Evolutionary conservation across 352 stramenopile species (phyloP), one percentile per base, ranked within the genome.

Genomic region (Globisporangium yorkense): DNA sequence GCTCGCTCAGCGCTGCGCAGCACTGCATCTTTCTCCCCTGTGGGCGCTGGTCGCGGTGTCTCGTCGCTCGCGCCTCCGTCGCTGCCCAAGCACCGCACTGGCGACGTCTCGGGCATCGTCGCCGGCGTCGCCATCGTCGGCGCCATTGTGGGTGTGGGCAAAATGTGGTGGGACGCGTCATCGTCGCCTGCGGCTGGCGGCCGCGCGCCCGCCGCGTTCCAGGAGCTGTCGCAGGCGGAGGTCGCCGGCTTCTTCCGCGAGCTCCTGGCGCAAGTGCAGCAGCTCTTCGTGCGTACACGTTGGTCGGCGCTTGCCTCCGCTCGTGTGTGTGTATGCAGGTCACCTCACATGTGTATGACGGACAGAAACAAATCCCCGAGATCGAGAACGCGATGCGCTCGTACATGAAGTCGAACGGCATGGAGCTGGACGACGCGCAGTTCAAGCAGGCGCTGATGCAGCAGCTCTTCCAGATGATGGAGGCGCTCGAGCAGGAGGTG

Each of bases 81-180:
- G 9, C 47, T 52, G 15, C 64, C 68, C 16, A 57, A 65, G 39
- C 66, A 84, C 62, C 54, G 72, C 10, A 60, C 67, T 8, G 72
- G 70, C 47, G 82, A 92, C 48, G 72, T 81, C 41, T 88, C 82
- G 21, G 76, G 72, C 29, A 65, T 92, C 43, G 72, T 92, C 20
- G 78, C 76, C 5, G 75, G 78, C 37, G 77, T 94, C 27, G 84
- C 84, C 9, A 67, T 89, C 24, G 72, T 89, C 10, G 72, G 82
- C 12, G 82, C 80, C 12, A 59, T 91, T 18, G 56, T 89, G 5
- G 80, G 82, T 15, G 80, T 94, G 0, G 84, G 78, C 3, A 92
- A 94, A 57, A 94, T 94, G 79, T 92, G 82, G 78, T 92, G 80
- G 80, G 79, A 91, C 59, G 82, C 81, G 20, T 92, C 82, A 20